These are phyloP conservation scores for Lactarius psammicola DNA, from an alignment of 768 basidiomycete genomes.

Conservation along the genomic window DNA sequence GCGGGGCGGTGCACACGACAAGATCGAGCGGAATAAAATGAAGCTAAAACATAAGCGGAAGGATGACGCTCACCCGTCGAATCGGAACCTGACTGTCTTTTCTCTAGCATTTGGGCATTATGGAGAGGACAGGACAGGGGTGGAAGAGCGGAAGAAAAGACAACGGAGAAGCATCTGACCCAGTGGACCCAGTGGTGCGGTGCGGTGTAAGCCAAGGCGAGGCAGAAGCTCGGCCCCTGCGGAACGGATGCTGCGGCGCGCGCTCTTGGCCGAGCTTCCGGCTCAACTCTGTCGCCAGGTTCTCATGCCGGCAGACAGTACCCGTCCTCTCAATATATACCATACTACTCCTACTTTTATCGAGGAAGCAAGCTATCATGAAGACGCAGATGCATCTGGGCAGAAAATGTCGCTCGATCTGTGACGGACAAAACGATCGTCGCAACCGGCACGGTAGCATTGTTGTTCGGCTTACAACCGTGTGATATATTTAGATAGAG, in stretches of 20 bases:
- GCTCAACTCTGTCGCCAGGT: background rate
- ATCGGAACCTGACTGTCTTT: background rate
- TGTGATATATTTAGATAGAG: background rate
- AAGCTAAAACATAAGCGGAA: background rate
- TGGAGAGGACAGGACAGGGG: background rate
- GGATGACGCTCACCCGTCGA: conserved; percentile 4
- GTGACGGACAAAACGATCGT: background rate
- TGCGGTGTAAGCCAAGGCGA: too few relatives aligned
- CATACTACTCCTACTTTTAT: too few relatives aligned
- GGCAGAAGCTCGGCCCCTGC: too few relatives aligned
- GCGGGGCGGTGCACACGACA: background rate
- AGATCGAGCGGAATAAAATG: background rate
- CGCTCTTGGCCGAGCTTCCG: background rate
- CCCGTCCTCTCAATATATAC: background rate
- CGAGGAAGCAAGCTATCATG: background rate
- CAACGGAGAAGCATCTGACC: background rate
- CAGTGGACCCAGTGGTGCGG: too few relatives aligned
- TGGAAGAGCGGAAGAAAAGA: background rate
- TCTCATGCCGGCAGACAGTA: background rate
- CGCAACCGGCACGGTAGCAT: background rate
- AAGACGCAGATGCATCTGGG: too few relatives aligned
- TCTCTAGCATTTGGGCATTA: conserved; percentile 9
- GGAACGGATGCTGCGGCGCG: background rate
- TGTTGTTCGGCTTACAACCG: background rate
- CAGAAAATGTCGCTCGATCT: background rate